Evolutionary conservation across 2,329 filamentous ascomycete species (phyloP), one percentile per base, ranked within the genome.

Genomic region (Clarireedia homoeocarpa): DNA sequence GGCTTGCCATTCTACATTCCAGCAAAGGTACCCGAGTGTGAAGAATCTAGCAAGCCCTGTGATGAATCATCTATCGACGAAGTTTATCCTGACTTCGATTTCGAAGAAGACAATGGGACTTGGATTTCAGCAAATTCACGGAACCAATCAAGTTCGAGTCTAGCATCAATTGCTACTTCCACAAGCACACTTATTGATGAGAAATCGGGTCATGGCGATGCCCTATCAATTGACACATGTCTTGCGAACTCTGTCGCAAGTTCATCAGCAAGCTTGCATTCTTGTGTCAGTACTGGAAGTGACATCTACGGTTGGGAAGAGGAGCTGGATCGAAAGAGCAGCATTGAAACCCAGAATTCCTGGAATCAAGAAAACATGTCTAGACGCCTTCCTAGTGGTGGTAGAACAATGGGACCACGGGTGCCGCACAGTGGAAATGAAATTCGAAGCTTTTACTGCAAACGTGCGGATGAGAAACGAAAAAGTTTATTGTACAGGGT

Each of bases 241-340:
- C 46, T 65, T 56, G 60, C 66, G 64, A 73, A 53, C 20, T 63
- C 65, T 57, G 48, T 65, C 56, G 60, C 66, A 64, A 73, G 53
- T 27, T 63, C 65, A 10, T 57, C 65, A 24, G 59, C 63, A n/a
- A 68, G 69, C 26, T 67, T 68, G 27, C 66, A 67, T 40, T 66
- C 54, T 6, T 34, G 17, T 34, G 12, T 36, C 67, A 2, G 51
- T 65, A 5, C 68, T 4, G 66, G 67, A 5, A 66, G 70, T 2
- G 77, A 81, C 55, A 62, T 73, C 4, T 81, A 81, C 55, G 78
- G 79, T 12, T 82, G 78, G 79, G 77, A 81, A 57, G 77, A 76
- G 9, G 77, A 77, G 60, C 69, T 75, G 20, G 70, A 73, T 9
- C 68, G 70, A 23, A 66, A 67, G 44, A 53, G 62, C 12, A 64